Percentiles rank a stretch among this genome's conserved stretches.
These are phyloP conservation scores for Podaxis mareebaensis DNA, from an alignment of 768 basidiomycete genomes.

Conservation along the genomic window DNA sequence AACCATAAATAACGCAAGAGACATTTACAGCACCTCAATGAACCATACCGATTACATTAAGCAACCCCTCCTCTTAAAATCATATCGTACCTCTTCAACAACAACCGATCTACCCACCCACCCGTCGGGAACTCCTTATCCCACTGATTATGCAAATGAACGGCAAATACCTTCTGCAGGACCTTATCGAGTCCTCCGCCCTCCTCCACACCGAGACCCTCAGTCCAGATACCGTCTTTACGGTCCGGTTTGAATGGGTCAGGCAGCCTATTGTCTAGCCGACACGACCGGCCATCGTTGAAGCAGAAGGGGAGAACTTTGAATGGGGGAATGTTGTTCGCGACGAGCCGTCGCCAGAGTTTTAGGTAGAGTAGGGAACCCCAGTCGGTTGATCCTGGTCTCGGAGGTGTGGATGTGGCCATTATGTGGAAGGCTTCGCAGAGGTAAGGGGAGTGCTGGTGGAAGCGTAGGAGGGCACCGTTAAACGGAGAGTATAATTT, in stretches of 20 bases:
- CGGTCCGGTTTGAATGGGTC: conserved; percentile 78
- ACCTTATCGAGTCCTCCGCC: conserved; percentile 64
- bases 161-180: conserved; percentile 74
- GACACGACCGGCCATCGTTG: conserved; percentile 86
- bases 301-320: conserved; percentile 95
- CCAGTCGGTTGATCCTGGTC: conserved; percentile 87
- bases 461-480: conserved; percentile 94
- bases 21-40: no score
- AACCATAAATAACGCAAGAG: no score
- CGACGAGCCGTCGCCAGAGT: conserved; percentile 83
- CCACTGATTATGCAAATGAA: conserved; percentile 98
- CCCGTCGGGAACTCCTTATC: conserved; percentile 77
- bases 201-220: conserved; percentile 58
- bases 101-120: conserved; percentile 86
- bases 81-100: conserved; percentile 64
- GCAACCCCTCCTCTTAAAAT: conserved; percentile 24
- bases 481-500: conserved; percentile 67
- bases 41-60: neutral
- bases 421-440: conserved; percentile 97
- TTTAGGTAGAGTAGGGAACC: conserved; percentile 90
- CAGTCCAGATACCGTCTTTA: conserved; percentile 62
- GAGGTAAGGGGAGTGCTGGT: conserved; percentile 88
- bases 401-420: conserved; percentile 70
- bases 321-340: conserved; percentile 76
- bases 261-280: conserved; percentile 90